phyloP scores from a whole-genome alignment of 2,329 filamentous ascomycete species.

The Penicillium sp. region DNA sequence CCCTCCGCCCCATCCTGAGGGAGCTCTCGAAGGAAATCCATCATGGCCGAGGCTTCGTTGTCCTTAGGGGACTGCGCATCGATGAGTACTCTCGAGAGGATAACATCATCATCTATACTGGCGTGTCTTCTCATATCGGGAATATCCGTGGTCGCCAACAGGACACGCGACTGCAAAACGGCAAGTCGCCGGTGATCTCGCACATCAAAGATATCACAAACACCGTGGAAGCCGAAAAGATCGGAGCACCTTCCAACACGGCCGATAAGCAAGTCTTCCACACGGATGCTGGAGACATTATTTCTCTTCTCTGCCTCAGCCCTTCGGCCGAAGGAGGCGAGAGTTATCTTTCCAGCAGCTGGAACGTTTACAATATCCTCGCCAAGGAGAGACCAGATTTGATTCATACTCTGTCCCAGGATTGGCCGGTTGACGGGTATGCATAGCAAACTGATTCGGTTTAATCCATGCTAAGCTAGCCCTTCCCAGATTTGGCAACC shows the following conservation, averaged over 20 bases:
- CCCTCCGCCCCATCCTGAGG: constrained; percentile 33
- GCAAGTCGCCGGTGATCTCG: constrained; percentile 49
- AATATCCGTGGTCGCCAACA: constrained; percentile 45
- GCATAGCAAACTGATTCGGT: not conserved
- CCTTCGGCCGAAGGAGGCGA: constrained; percentile 53
- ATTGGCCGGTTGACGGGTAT: constrained; percentile 53
- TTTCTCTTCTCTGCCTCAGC: constrained; percentile 52
- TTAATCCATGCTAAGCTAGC: constrained; percentile 1
- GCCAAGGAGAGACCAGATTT: constrained; percentile 55
- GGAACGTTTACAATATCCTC: constrained; percentile 58
- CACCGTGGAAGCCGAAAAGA: constrained; percentile 12
- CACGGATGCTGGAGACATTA: constrained; percentile 57
- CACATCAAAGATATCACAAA: constrained; percentile 64
- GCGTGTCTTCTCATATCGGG: constrained; percentile 47
- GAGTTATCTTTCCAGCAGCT: constrained; percentile 56
- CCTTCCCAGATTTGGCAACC: constrained; percentile 53
- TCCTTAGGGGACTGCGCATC: constrained; percentile 46
- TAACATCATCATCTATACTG: constrained; percentile 44
- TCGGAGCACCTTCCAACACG: constrained; percentile 25
- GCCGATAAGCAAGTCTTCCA: constrained; percentile 53
- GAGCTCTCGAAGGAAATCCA: constrained; percentile 40
- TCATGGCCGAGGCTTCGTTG: constrained; percentile 46
- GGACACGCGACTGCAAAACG: constrained; percentile 27
- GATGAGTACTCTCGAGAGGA: constrained; percentile 38
- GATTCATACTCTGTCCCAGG: constrained; percentile 51